Evolutionary conservation across 305 asterid species (phyloP).

Genomic region (Salvia sclarea): DNA sequence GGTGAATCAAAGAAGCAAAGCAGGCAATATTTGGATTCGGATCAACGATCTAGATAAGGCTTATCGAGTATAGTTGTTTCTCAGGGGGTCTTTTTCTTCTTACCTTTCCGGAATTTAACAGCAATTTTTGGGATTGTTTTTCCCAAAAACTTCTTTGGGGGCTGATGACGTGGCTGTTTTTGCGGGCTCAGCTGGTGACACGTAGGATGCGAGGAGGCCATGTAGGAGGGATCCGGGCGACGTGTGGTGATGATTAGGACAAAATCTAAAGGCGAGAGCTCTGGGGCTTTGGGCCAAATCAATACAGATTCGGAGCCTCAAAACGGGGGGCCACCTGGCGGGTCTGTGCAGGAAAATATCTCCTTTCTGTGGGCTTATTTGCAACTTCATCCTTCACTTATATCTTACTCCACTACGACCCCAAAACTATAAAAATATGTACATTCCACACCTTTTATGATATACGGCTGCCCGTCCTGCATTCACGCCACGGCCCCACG

Average conservation of each 20-base stretch:
- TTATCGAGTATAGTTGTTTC: slow-evolving; percentile 33
- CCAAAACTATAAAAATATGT: too few species aligned
- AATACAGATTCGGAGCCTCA: slow-evolving; percentile 42
- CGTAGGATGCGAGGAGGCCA: slow-evolving; percentile 8
- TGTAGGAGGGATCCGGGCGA: slow-evolving; percentile 8
- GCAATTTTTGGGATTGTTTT: slow-evolving; percentile 23
- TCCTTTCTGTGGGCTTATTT: slow-evolving; percentile 6
- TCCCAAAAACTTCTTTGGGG: slow-evolving; percentile 13
- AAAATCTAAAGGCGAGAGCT: slow-evolving; percentile 39
- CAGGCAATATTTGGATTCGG: slow-evolving; percentile 24
- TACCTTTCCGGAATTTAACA: slow-evolving; percentile 14
- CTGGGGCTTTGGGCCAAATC: slow-evolving; percentile 38
- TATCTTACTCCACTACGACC: background rate
- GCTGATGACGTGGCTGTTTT: slow-evolving; percentile 33
- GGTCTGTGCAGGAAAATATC: slow-evolving; percentile 37
- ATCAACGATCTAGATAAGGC: slow-evolving; percentile 37
- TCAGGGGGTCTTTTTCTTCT: slow-evolving; percentile 15
- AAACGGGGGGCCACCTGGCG: slow-evolving; percentile 43
- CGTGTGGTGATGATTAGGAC: slow-evolving; percentile 36
- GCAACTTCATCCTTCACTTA: background rate
- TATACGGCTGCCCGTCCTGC: background rate
- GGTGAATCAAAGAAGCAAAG: background rate
- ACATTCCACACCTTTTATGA: background rate
- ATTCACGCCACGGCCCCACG: background rate
- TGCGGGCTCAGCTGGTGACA: slow-evolving; percentile 35